A percentile compares a stretch with the other conserved stretches of the same genome.
Conservation (phyloP, 1,139 yeast species). For the Debaryomycetaceae sp. region DNA sequence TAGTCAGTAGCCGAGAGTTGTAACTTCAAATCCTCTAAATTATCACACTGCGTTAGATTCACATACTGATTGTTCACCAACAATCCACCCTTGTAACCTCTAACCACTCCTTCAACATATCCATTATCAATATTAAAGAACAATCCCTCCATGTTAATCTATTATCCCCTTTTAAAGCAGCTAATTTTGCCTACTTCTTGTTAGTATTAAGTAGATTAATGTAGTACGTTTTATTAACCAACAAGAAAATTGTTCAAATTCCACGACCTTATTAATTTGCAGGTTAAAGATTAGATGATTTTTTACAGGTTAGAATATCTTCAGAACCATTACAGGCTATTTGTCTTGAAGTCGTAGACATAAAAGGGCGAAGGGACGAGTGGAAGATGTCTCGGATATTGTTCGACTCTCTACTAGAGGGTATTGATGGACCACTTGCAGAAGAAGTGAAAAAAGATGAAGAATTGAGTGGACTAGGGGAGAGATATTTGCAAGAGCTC, state of each 20-base stretch:
- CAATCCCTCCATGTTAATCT: slow-evolving; percentile 68
- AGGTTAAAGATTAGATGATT: no score
- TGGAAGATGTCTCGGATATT: slow-evolving; percentile 19
- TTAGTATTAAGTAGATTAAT: not conserved
- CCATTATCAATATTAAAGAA: slow-evolving; percentile 87
- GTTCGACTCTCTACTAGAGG: slow-evolving; percentile 20
- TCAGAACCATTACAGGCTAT: no score
- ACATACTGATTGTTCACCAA: slow-evolving; percentile 75
- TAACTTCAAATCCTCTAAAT: slow-evolving; percentile 86
- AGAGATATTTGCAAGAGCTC: slow-evolving; percentile 22
- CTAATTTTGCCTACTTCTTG: not conserved
- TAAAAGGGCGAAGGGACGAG: no score
- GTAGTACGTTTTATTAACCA: not conserved
- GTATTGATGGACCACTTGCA: slow-evolving; percentile 15
- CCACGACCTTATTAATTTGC: no score
- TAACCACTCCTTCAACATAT: slow-evolving; percentile 87
- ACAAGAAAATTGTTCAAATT: not conserved
- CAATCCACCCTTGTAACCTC: slow-evolving; percentile 90
- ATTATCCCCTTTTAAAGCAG: not conserved
- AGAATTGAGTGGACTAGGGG: slow-evolving; percentile 12
- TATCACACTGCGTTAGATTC: slow-evolving; percentile 93
- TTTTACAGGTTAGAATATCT: no score
- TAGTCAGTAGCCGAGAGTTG: slow-evolving; percentile 96
- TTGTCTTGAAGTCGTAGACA: no score
- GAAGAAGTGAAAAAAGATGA: slow-evolving; percentile 10